phyloP scores from a whole-genome alignment of 345 rosid species.

The Gossypium longicalyx region DNA sequence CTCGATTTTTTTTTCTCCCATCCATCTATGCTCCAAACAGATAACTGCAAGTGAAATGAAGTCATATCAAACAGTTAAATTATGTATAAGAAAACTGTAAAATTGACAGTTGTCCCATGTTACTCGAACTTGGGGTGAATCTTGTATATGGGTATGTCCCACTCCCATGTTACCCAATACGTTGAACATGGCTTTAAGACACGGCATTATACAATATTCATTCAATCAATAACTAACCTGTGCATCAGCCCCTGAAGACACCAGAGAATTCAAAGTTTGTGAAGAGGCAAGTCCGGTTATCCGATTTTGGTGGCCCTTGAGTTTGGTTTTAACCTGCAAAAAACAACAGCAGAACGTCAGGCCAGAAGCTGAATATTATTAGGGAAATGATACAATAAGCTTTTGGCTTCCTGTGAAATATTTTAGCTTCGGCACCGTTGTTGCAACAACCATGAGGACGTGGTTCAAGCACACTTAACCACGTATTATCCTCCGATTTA shows the following conservation, averaged over 20 bases:
- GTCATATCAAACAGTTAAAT: not conserved
- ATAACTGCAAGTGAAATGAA: constrained; percentile 23
- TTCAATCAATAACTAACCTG: constrained; percentile 30
- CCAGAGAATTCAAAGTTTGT: constrained; percentile 26
- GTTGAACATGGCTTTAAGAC: not conserved
- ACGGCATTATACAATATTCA: not conserved
- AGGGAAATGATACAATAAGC: not conserved
- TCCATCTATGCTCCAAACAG: constrained; percentile 33
- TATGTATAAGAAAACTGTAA: not conserved
- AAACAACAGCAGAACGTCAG: not conserved
- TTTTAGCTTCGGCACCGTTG: too few species aligned
- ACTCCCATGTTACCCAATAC: not conserved
- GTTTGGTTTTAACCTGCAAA: constrained; percentile 36
- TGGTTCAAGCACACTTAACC: too few species aligned
- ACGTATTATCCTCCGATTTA: too few species aligned
- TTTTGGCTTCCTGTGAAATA: not conserved
- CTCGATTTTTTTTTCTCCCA: constrained; percentile 32
- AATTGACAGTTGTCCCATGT: not conserved
- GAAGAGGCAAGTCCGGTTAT: constrained; percentile 46
- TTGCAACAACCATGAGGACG: too few species aligned
- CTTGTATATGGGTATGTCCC: not conserved
- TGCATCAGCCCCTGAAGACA: constrained; percentile 49
- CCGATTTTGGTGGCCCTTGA: constrained; percentile 37
- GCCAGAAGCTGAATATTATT: not conserved
- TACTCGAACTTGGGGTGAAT: not conserved